These are phyloP conservation scores for Asterionellopsis glacialis DNA, from an alignment of 108 stramenopile genomes.

Conservation along the genomic window DNA sequence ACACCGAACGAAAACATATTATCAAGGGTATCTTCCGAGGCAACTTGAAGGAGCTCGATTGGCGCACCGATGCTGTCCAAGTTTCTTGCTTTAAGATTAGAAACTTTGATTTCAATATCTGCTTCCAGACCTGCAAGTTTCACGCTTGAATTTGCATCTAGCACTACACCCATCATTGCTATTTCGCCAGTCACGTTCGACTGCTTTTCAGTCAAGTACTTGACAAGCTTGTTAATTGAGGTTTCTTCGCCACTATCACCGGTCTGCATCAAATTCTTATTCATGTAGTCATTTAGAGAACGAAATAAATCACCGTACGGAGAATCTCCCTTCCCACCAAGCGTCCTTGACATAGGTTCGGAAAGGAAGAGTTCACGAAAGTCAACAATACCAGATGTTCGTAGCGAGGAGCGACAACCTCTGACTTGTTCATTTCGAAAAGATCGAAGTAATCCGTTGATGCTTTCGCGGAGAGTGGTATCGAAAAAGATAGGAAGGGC, in stretches of 20 bases:
- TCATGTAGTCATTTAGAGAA: conserved; percentile 23
- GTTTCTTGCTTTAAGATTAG: conserved; percentile 41
- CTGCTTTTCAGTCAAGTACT: conserved; percentile 24
- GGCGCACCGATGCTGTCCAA: conserved; percentile 65
- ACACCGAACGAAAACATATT: conserved; percentile 51
- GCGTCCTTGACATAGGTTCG: conserved; percentile 11
- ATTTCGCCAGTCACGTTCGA: conserved; percentile 43
- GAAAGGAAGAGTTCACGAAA: conserved; percentile 52
- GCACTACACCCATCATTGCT: conserved; percentile 22
- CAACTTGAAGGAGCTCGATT: conserved; percentile 30
- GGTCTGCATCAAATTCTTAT: conserved; percentile 22
- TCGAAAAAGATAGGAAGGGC: conserved; percentile 27
- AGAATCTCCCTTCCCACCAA: conserved; percentile 29
- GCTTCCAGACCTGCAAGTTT: conserved; percentile 42
- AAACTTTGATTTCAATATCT: conserved; percentile 27
- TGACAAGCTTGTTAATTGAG: conserved; percentile 35
- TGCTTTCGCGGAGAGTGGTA: conserved; percentile 15
- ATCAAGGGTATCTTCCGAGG: conserved; percentile 30
- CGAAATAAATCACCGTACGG: conserved; percentile 51
- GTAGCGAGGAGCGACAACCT: not conserved
- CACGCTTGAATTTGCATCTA: conserved; percentile 22
- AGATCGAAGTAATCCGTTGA: not conserved
- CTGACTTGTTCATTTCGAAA: not conserved
- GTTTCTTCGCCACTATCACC: conserved; percentile 31
- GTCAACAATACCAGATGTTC: conserved; percentile 29